Base-by-base conservation (phyloP, 345 rosid genomes). In the Rhodomyrtus tomentosa region DNA sequence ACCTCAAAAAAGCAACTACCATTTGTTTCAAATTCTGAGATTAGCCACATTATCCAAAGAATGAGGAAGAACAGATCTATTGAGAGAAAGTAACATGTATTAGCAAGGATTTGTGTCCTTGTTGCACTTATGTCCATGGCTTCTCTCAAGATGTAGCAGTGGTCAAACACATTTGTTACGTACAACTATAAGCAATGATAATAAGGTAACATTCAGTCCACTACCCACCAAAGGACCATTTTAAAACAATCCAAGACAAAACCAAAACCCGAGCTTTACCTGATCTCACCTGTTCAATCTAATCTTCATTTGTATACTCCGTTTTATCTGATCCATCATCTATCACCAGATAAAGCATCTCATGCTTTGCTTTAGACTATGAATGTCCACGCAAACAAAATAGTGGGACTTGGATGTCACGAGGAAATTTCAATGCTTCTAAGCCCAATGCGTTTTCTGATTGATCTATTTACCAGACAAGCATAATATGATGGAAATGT, bases 31-130 rank as follows among this genome's bases (percentile, higher is more conserved):
- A 7, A 16, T 68, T 38, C 45, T 36, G 76, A 32, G 76, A 62
- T 62, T 52, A 62, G 36, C 18, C 12, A 18, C 20, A 62, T 32
- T 40, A 18, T 32, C 6, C 76, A 62, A 62, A 48, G 50, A 48
- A 10, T 48, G 50, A 48, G 50, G 50, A 48, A 45, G 50, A 48
- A 48, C 50, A 48, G 50, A 48, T 3, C 50, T 48, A 10, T 48
- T 48, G 13, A 48, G 50, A 10, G 50, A 48, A 10, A 48, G 50
- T 0, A 32, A 32, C 45, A 32, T 0, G 36, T 0, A 0, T 16
- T 62, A 7, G 24, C 76, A 16, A 32, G 76, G 24, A 15, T 62
- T 7, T 18, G 13, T 68, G 76, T 0, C 42, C 45, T 18, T 4
- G 76, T 36, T 68, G 0, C 21, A 68, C 76, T 38, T 0, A 68